Percentiles rank a stretch among this genome's conserved stretches.
These are phyloP conservation scores for Lactifluus hygrophoroides DNA, from an alignment of 768 basidiomycete species.

Conservation along the genomic window DNA sequence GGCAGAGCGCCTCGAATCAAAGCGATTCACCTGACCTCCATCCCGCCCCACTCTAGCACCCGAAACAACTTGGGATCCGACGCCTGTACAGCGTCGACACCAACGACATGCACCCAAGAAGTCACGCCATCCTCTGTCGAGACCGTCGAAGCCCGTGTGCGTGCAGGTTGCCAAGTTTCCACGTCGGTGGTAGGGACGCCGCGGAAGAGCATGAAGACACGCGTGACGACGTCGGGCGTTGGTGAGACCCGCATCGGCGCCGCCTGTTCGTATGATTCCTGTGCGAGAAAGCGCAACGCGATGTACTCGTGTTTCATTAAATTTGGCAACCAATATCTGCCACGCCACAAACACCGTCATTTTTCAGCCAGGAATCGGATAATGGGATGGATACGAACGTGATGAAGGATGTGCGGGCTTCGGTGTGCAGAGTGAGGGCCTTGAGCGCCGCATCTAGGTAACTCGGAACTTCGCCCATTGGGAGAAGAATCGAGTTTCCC, in stretches of 20 bases:
- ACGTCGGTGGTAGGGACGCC: too few species aligned
- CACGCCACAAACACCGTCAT: too few species aligned
- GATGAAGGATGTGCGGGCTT: constrained; percentile 41
- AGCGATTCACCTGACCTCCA: not conserved
- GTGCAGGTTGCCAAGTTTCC: not conserved
- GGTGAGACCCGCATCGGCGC: too few species aligned
- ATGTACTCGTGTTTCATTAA: too few species aligned
- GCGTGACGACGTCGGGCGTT: too few species aligned
- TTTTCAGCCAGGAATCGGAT: constrained; percentile 11
- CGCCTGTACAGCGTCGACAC: constrained; percentile 26
- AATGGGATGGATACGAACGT: constrained; percentile 28
- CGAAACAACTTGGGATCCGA: constrained; percentile 28
- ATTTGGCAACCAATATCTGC: too few species aligned
- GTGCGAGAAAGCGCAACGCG: too few species aligned
- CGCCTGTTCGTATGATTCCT: too few species aligned
- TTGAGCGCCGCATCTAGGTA: constrained; percentile 31
- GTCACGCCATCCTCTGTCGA: constrained; percentile 16
- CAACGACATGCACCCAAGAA: constrained; percentile 31
- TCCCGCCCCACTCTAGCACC: constrained; percentile 17
- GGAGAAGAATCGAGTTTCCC: too few species aligned
- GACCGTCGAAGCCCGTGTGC: not conserved
- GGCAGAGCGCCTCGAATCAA: too few species aligned
- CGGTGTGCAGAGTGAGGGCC: constrained; percentile 33
- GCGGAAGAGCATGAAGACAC: too few species aligned
- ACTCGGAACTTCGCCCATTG: constrained; percentile 24